Percentiles rank a stretch among this genome's conserved stretches.
Conservation (phyloP, 306 rosid genomes). For the Macrotyloma uniflorum region DNA sequence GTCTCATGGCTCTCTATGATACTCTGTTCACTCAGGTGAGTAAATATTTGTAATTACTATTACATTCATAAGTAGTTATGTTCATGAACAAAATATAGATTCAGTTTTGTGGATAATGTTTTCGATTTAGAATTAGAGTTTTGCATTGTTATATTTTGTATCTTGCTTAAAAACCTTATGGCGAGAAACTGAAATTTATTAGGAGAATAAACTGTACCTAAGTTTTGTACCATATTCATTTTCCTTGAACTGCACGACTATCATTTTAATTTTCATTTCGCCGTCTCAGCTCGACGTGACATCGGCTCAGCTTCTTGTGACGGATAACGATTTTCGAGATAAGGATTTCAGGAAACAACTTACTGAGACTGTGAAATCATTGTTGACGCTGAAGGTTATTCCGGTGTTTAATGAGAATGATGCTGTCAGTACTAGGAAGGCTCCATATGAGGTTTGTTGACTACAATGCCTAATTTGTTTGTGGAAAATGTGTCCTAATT, state of each 20-base stretch:
- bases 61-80: background rate
- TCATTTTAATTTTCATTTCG: background rate
- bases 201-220: background rate
- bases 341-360: conserved; percentile 85
- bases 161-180: background rate
- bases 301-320: conserved; percentile 97
- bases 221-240: background rate
- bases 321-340: conserved; percentile 95
- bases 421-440: conserved; percentile 96
- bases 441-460: conserved; percentile 88
- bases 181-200: background rate
- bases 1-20: conserved; percentile 97
- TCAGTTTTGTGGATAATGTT: background rate
- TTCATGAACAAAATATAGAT: background rate
- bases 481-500: background rate
- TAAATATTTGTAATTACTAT: background rate
- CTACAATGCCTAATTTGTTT: conserved; percentile 1
- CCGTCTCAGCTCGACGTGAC: conserved; percentile 82
- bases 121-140: background rate
- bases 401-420: conserved; percentile 97
- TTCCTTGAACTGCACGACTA: background rate
- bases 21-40: conserved; percentile 80
- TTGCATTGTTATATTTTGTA: background rate
- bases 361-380: conserved; percentile 75
- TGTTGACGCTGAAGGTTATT: conserved; percentile 76